Evolutionary conservation across 495 filamentous ascomycete species (phyloP).

Genomic region (Annulohypoxylon maeteangense): DNA sequence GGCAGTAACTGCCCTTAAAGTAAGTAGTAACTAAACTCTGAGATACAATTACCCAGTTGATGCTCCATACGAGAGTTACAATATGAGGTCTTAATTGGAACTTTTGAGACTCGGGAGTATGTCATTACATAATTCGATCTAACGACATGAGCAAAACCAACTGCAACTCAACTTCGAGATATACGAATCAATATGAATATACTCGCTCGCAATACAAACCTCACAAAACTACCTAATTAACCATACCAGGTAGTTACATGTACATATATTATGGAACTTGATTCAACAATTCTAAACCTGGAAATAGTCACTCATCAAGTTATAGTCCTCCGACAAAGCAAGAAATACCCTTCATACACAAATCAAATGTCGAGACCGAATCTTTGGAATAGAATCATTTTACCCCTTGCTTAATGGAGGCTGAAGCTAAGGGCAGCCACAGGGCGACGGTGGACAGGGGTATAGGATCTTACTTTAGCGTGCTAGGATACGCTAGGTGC

Average conservation of each 20-base stretch:
- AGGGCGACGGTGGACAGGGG: constrained; percentile 5
- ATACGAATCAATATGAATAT: not conserved
- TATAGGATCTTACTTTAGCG: constrained; percentile 25
- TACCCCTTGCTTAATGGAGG: not conserved
- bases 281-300: too few relatives aligned
- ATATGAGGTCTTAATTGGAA: too few relatives aligned
- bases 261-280: too few relatives aligned
- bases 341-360: not conserved
- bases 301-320: not conserved
- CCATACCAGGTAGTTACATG: too few relatives aligned
- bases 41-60: too few relatives aligned
- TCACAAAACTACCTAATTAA: too few relatives aligned
- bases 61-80: too few relatives aligned
- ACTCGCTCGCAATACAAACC: too few relatives aligned
- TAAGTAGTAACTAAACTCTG: too few relatives aligned
- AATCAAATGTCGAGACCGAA: not conserved
- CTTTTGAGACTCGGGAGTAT: too few relatives aligned
- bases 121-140: not conserved
- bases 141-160: not conserved
- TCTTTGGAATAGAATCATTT: not conserved
- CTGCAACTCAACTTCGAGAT: not conserved
- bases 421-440: constrained; percentile 33
- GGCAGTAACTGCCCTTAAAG: too few relatives aligned
- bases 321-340: not conserved
- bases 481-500: constrained; percentile 29